Evolutionary conservation across 192 early-diverging fungal species (phyloP).

Genomic region (Radiomyces spectabilis): DNA sequence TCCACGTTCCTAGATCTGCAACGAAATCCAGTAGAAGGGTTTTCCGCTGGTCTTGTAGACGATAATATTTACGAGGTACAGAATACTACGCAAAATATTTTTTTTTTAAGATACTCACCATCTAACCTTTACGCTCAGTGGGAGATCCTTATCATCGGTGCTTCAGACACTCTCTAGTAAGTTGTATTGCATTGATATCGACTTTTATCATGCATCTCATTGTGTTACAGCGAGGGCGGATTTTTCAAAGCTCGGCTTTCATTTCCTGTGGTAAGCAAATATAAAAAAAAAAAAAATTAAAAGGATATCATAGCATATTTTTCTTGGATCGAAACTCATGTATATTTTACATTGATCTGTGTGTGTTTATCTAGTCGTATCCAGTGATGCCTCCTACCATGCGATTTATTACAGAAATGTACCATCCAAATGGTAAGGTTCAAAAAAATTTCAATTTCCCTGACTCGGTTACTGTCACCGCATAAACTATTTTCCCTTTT

Average conservation of each 20-base stretch:
- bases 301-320: not conserved
- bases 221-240: constrained; percentile 73
- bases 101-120: not conserved
- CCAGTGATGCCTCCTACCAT: constrained; percentile 87
- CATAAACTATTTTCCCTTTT: not conserved
- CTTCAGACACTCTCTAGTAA: constrained; percentile 81
- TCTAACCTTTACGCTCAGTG: constrained; percentile 42
- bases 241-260: constrained; percentile 81
- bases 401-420: constrained; percentile 79
- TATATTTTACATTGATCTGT: not conserved
- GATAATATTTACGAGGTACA: constrained; percentile 83
- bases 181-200: constrained; percentile 13
- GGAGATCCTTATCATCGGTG: constrained; percentile 88
- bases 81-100: not conserved
- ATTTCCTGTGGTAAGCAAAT: constrained; percentile 47
- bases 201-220: not conserved
- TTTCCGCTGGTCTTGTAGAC: constrained; percentile 87
- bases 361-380: constrained; percentile 51
- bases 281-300: not conserved
- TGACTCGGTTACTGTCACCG: not conserved
- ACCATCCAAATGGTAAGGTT: constrained; percentile 80
- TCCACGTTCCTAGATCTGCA: constrained; percentile 76
- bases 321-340: not conserved
- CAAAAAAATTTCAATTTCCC: not conserved
- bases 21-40: constrained; percentile 67